Conservation (phyloP, 2,329 filamentous ascomycete species). For the Canariomyces notabilis region DNA sequence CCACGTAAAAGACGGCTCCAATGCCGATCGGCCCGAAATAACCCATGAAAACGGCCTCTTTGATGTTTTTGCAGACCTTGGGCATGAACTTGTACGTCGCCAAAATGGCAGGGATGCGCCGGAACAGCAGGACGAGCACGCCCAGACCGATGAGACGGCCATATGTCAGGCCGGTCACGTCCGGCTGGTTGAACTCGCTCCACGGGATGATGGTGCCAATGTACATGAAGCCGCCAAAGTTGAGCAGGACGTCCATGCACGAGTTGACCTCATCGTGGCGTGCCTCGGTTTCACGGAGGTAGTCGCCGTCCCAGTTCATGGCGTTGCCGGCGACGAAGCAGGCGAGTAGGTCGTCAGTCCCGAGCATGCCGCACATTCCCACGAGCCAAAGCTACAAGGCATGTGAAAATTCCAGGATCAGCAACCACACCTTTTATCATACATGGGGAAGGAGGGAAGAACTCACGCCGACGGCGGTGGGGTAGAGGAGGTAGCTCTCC, state of each 20-base stretch:
- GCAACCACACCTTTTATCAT: not conserved
- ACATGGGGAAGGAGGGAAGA: not conserved
- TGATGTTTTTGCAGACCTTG: conserved; percentile 45
- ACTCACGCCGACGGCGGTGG: conserved; percentile 42
- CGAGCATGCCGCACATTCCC: conserved; percentile 52
- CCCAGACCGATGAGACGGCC: conserved; percentile 47
- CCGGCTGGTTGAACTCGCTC: conserved; percentile 48
- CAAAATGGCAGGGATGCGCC: conserved; percentile 53
- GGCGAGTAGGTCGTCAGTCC: conserved; percentile 55
- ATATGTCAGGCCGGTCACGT: conserved; percentile 48
- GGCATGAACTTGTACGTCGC: conserved; percentile 53
- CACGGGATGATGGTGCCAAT: conserved; percentile 53
- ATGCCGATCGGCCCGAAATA: conserved; percentile 75
- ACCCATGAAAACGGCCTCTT: conserved; percentile 57
- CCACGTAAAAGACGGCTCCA: conserved; percentile 69
- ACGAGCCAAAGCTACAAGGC: conserved; percentile 45
- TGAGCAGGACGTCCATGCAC: conserved; percentile 53
- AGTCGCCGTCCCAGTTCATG: conserved; percentile 59
- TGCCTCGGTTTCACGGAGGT: conserved; percentile 48
- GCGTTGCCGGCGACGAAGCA: conserved; percentile 56
- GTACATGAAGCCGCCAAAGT: conserved; percentile 58
- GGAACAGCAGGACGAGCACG: conserved; percentile 47
- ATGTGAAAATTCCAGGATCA: not conserved
- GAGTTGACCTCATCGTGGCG: conserved; percentile 58
- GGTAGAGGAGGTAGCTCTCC: conserved; percentile 50